Evolutionary conservation across 2,329 filamentous ascomycete genomes (phyloP).

Genomic region (Monosporascus sp.): DNA sequence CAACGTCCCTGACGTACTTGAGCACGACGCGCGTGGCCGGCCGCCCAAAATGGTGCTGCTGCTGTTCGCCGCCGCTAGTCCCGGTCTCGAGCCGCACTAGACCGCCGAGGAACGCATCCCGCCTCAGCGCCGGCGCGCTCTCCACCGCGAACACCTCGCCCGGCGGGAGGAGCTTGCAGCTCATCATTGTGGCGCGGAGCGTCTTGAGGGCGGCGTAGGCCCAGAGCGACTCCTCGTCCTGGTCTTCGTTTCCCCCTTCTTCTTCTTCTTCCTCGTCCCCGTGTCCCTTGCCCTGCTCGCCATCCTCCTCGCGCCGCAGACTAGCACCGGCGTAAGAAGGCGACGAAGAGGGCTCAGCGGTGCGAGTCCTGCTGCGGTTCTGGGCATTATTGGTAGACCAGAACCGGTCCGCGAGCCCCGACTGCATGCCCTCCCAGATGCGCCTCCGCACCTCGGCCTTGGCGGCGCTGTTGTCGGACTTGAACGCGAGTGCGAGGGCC

Average conservation of each 20-base stretch:
- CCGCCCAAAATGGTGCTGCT: constrained; percentile 47
- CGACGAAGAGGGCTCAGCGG: too few species aligned
- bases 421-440: constrained; percentile 60
- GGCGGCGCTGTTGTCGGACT: constrained; percentile 62
- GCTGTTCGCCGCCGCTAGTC: background rate
- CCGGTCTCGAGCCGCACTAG: constrained; percentile 20
- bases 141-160: constrained; percentile 73
- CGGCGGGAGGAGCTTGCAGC: constrained; percentile 65
- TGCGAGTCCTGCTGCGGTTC: constrained; percentile 15
- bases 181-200: constrained; percentile 62
- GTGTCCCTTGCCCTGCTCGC: background rate
- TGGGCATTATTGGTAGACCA: constrained; percentile 48
- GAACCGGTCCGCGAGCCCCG: constrained; percentile 50
- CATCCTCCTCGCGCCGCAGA: background rate
- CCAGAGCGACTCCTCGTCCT: constrained; percentile 50
- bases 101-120: constrained; percentile 54
- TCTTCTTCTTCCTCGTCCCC: constrained; percentile 51
- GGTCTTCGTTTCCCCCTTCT: background rate
- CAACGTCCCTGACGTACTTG: constrained; percentile 67
- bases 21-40: constrained; percentile 65
- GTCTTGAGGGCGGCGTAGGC: constrained; percentile 62
- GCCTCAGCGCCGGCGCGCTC: constrained; percentile 59
- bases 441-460: constrained; percentile 62
- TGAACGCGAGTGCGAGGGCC: constrained; percentile 66
- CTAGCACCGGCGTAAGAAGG: too few species aligned